Base-by-base conservation (phyloP, 2,329 filamentous ascomycete genomes). In the Penicillium olsonii region DNA sequence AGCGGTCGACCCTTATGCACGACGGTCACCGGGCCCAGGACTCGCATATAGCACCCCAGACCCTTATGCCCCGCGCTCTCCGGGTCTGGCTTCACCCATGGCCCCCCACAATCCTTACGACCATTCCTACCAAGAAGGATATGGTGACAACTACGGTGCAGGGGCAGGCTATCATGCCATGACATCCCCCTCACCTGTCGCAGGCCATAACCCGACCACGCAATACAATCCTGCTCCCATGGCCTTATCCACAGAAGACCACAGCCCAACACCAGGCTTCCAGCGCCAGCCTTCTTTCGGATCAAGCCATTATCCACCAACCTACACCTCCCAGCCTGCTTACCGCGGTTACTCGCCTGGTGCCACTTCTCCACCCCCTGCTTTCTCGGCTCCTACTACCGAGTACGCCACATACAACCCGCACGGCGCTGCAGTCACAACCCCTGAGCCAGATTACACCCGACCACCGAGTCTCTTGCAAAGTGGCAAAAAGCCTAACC, bases 381-480 rank as follows among this genome's bases (percentile, higher is more conserved):
- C 67, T n/a, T 68, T 66, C 50, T 55, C 58, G 6, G 46, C 61
- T 18, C 33, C 50, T 9, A 45, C 54, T 5, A 45, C 48, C 9
- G 48, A 53, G 24, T 57, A 57, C 17, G 37, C 47, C 10, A 37
- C 45, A 15, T 52, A 57, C 20, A 11, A 55, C 47, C 31, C 54
- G 51, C 31, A 53, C 39, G n/a, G 15, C 20, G 5, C 20, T 31
- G 37, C 52, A 45, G 31, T 49, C 14, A 49, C n/a, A n/a, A n/a
- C 61, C 38, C 27, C 42, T 31, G 55, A 62, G 37, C 51, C 56
- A 24, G 60, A 64, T 22, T 49, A 59, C 51, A 62, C 65, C 50
- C 62, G 69, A 53, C 69, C 71, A 29, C 71, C 72, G 9, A 74
- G 67, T 65, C 56, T 74, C 27, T 54, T 74, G 46, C 68, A 72